Evolutionary conservation across 1,284 basidiomycete species (phyloP).

Genomic region (Ceratobasidium theobromae): DNA sequence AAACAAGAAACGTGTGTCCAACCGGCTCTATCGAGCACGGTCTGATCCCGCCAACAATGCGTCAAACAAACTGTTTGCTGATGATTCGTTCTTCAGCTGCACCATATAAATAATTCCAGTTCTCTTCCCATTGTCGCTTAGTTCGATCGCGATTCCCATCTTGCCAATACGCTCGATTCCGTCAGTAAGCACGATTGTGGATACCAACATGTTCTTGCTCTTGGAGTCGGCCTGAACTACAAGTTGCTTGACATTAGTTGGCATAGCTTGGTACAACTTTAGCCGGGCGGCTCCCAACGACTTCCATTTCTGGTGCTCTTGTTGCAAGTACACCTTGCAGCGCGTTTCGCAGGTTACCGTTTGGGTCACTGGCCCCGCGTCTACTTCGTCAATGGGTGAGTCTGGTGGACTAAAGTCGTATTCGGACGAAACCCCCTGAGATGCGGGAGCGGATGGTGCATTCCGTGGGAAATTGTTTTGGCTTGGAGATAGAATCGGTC

Average conservation of each 20-base stretch:
- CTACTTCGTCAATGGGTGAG: constrained; percentile 66
- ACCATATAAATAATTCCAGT: constrained; percentile 99
- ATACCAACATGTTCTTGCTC: constrained; percentile 78
- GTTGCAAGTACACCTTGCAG: constrained; percentile 97
- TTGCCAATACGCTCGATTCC: constrained; percentile 97
- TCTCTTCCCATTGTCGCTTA: constrained; percentile 84
- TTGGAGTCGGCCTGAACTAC: constrained; percentile 90
- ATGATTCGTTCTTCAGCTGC: constrained; percentile 85
- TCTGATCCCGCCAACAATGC: constrained; percentile 87
- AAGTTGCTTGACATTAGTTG: constrained; percentile 90
- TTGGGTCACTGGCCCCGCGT: constrained; percentile 68
- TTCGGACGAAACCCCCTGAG: constrained; percentile 22
- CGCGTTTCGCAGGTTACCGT: constrained; percentile 91
- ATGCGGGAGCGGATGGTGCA: neutral
- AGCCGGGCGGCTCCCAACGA: constrained; percentile 85
- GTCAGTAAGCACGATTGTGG: constrained; percentile 92
- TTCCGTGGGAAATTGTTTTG: constrained; percentile 30
- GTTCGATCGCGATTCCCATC: constrained; percentile 94
- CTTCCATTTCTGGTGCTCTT: constrained; percentile 97
- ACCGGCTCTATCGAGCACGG: constrained; percentile 45
- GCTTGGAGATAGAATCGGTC: constrained; percentile 23
- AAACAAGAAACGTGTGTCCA: neutral
- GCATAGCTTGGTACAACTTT: constrained; percentile 81
- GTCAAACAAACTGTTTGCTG: constrained; percentile 83
- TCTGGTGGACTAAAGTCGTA: constrained; percentile 72